These are phyloP conservation scores for Penicillium ucsense DNA, from an alignment of 495 filamentous ascomycete genomes.

Conservation along the genomic window DNA sequence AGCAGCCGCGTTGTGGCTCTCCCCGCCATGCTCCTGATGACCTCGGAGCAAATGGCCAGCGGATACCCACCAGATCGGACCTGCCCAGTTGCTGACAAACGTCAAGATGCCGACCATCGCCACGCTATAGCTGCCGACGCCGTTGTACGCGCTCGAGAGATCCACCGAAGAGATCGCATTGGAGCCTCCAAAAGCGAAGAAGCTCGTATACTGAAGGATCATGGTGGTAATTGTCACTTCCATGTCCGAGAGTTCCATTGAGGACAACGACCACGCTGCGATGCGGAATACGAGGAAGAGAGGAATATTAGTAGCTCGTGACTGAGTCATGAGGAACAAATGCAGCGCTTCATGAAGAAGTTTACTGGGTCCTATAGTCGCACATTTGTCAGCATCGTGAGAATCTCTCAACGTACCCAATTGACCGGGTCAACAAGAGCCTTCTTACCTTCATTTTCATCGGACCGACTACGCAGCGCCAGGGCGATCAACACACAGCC, in stretches of 20 bases:
- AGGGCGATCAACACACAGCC: slow-evolving; percentile 26
- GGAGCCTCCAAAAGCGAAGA: slow-evolving; percentile 84
- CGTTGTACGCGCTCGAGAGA: slow-evolving; percentile 76
- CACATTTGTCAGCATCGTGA: slow-evolving; percentile 4
- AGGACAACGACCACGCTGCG: slow-evolving; percentile 42
- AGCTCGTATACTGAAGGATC: slow-evolving; percentile 63
- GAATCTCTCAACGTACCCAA: background rate
- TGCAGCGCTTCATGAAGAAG: slow-evolving; percentile 57
- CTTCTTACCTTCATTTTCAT: background rate
- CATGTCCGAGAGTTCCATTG: slow-evolving; percentile 33
- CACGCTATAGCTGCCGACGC: slow-evolving; percentile 59
- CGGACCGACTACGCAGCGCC: background rate
- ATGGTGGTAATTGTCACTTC: slow-evolving; percentile 56
- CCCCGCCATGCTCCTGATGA: slow-evolving; percentile 3
- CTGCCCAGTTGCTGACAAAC: slow-evolving; percentile 86
- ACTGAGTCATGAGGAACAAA: slow-evolving; percentile 80
- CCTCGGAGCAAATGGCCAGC: slow-evolving; percentile 47
- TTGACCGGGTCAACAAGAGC: background rate
- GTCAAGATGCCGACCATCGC: slow-evolving; percentile 65
- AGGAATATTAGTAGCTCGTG: slow-evolving; percentile 70
- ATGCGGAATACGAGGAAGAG: slow-evolving; percentile 66
- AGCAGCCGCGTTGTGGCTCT: slow-evolving; percentile 37
- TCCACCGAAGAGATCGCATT: slow-evolving; percentile 90
- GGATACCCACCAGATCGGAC: slow-evolving; percentile 75
- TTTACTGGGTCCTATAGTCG: slow-evolving; percentile 5